Conservation (phyloP, 176 grass and related monocot genomes). For the Ensete ventricosum region DNA sequence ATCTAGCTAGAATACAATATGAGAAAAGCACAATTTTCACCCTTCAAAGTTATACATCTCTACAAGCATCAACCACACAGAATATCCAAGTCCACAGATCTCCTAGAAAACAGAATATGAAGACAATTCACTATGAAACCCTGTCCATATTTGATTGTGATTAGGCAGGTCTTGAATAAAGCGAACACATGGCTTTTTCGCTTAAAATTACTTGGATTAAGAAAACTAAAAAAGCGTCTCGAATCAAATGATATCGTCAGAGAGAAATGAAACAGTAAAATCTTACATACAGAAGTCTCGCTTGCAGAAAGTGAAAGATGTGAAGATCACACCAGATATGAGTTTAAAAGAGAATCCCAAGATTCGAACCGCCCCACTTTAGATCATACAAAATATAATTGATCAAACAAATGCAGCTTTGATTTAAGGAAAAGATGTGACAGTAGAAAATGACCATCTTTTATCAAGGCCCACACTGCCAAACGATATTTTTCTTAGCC, state of each 20-base stretch:
- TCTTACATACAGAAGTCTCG: neutral
- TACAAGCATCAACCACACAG: no score
- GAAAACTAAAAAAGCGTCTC: no score
- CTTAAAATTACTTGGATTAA: no score
- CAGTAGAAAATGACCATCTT: neutral
- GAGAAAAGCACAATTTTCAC: no score
- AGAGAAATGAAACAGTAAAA: neutral
- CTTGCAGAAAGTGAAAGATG: neutral
- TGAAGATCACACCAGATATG: neutral
- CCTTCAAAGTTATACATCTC: no score
- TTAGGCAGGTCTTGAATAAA: no score
- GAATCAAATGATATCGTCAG: neutral
- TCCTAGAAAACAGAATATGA: no score
- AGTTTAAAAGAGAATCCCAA: neutral
- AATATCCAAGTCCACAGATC: no score
- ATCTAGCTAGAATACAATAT: no score
- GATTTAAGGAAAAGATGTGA: neutral
- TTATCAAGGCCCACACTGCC: neutral
- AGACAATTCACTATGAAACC: no score
- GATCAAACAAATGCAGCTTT: neutral
- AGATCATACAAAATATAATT: neutral
- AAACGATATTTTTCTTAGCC: neutral
- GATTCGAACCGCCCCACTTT: neutral
- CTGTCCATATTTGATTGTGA: no score
- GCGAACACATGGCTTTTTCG: no score